A percentile compares a stretch with the other conserved stretches of the same genome.
These are phyloP conservation scores for Gorgonomyces haynaldii DNA, from an alignment of 192 early-diverging fungal genomes.

Conservation along the genomic window DNA sequence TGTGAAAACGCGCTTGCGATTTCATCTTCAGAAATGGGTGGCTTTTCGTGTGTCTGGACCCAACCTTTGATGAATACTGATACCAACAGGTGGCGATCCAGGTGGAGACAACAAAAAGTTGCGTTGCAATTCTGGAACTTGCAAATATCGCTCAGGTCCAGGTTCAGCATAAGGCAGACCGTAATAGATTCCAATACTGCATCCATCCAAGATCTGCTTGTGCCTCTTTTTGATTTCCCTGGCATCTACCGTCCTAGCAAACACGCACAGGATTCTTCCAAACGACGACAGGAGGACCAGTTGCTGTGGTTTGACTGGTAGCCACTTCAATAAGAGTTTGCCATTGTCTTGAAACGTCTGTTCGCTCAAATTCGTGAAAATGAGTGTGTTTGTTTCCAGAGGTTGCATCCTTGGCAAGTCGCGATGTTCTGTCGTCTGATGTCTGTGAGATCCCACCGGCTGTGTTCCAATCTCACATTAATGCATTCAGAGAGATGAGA, in stretches of 20 bases:
- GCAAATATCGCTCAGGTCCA: conserved; percentile 19
- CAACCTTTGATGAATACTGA: background rate
- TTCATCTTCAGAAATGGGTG: background rate
- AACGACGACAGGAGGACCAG: conserved; percentile 24
- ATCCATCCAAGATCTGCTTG: background rate
- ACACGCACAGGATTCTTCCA: conserved; percentile 16
- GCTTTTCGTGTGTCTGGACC: background rate
- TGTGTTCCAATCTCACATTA: too few species aligned
- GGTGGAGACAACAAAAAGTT: conserved; percentile 46
- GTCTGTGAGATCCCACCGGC: too few species aligned
- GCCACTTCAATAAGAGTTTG: conserved; percentile 1
- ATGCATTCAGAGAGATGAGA: too few species aligned
- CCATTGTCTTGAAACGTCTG: conserved; percentile 16
- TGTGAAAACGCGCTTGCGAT: background rate
- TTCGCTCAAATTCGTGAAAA: conserved; percentile 25
- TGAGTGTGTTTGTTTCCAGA: conserved; percentile 28
- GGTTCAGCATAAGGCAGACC: conserved; percentile 14
- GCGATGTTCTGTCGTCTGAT: too few species aligned
- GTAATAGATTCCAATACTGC: background rate
- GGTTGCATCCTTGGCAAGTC: background rate
- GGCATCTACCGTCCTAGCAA: conserved; percentile 9
- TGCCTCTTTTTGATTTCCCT: background rate
- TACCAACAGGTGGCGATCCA: conserved; percentile 10
- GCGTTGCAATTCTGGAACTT: conserved; percentile 29
- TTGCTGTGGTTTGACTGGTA: conserved; percentile 10